Conservation (phyloP, 305 asterid species). For the Stenogyne calaminthoides region DNA sequence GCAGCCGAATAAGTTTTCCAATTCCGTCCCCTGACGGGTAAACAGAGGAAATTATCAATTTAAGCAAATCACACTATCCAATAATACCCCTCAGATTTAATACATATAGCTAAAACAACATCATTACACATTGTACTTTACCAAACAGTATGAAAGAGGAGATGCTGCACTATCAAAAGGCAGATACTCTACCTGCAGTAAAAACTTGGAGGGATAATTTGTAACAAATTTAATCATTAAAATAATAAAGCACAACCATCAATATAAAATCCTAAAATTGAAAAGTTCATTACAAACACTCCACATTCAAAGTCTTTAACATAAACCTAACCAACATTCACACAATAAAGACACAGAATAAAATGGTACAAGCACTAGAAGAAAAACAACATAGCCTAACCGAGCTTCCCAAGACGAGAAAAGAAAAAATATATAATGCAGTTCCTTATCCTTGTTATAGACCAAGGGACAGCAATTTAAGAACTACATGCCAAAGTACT, state of each 20-base stretch:
- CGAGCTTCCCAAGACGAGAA: neutral
- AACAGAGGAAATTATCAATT: neutral
- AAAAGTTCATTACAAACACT: conserved; percentile 8
- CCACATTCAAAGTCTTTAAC: neutral
- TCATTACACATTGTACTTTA: neutral
- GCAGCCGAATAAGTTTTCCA: neutral
- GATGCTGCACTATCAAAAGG: neutral
- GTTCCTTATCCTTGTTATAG: conserved; percentile 1
- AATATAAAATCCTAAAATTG: neutral
- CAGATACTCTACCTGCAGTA: neutral
- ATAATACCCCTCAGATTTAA: neutral
- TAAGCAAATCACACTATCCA: neutral
- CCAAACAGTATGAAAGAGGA: neutral
- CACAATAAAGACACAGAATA: neutral
- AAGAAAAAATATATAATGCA: neutral
- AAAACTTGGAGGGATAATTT: neutral
- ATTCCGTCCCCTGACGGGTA: neutral
- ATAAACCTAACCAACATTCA: neutral
- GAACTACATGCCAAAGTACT: neutral
- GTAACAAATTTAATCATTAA: neutral
- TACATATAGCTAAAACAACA: too few species aligned
- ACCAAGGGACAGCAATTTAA: neutral
- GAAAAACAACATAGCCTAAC: neutral
- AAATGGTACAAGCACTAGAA: neutral
- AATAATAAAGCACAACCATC: neutral